Evolutionary conservation across 2,329 filamentous ascomycete species (phyloP), one percentile per base, ranked within the genome.

Genomic region (Colletotrichum lindemuthianum): DNA sequence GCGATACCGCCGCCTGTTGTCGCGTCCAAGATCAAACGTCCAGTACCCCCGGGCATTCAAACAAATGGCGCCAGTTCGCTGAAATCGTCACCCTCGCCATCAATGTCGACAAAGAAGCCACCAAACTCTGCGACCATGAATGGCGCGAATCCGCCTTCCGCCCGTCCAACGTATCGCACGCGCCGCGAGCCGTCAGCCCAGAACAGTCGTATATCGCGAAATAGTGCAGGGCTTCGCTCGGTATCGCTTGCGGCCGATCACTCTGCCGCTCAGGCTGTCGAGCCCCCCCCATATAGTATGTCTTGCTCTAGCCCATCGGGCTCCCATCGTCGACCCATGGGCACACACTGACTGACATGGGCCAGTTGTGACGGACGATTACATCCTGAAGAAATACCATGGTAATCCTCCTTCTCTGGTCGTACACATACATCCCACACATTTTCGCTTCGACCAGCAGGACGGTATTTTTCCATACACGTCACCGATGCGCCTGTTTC

Each of bases 381-480:
- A 96, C 71, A 93, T 98, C 51, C 82, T 98, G n/a, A 89, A 87
- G 71, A 97, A 94, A 78, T 93, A 90, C 77, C 83, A 84, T 78
- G 72, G 92, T 82, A 84, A 84, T 54, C 87, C 90, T 8, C 94
- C 96, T 0, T 98, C 95, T 4, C 82, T 99, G 32, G 88, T 95
- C 54, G 82, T 99, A 32, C 94, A 97, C 75, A 82, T 99, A 37
- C 90, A 97, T 74, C 85, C 89, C 9, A 93, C 87, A 5, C 90
- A 97, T 77, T 98, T 97, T 74, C 88, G 91, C 63, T 97, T 99
- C 78, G 95, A 98, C 70, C 89, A 93, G 71, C 95, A 97, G 77
- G 93, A 97, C 76, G 92, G 94, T 72, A 95, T 92, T 74, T 97
- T 97, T 71, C 86, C 88, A 6, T 98, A 98, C 77, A 92, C 92